phyloP scores from a whole-genome alignment of 2,329 filamentous ascomycete genomes.

The Trichoderma arundinaceum region DNA sequence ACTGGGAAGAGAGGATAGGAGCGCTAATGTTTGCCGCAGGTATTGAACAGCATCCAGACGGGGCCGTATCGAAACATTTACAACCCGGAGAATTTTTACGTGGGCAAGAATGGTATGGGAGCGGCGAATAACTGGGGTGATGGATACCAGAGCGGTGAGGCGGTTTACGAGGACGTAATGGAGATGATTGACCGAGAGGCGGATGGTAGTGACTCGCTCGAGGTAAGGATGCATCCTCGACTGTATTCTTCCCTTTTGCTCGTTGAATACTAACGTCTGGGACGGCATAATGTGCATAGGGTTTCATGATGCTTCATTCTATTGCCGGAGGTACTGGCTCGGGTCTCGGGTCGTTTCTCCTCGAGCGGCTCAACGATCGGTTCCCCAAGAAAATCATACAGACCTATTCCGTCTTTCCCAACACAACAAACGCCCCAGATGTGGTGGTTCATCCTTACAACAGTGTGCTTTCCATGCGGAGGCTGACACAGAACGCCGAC shows the following conservation, averaged over 20 bases:
- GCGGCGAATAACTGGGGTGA: slow-evolving; percentile 99
- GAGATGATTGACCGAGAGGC: slow-evolving; percentile 99
- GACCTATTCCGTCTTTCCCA: slow-evolving; percentile 97
- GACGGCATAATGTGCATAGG: slow-evolving; percentile 54
- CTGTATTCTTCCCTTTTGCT: background rate
- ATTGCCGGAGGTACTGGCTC: slow-evolving; percentile 97
- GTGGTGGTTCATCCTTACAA: slow-evolving; percentile 99
- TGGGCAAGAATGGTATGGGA: slow-evolving; percentile 90
- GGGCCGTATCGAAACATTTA: slow-evolving; percentile 98
- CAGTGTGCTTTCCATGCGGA: slow-evolving; percentile 87
- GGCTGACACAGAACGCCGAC: slow-evolving; percentile 94
- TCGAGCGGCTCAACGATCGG: slow-evolving; percentile 93
- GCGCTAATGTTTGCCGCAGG: slow-evolving; percentile 47
- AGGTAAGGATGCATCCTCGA: slow-evolving; percentile 57
- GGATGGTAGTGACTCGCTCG: slow-evolving; percentile 94
- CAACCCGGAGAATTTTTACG: slow-evolving; percentile 98
- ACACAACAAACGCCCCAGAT: slow-evolving; percentile 83
- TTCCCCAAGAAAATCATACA: slow-evolving; percentile 99
- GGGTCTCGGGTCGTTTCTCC: slow-evolving; percentile 90
- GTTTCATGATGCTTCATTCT: slow-evolving; percentile 98
- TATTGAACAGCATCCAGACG: slow-evolving; percentile 90
- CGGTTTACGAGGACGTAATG: slow-evolving; percentile 94
- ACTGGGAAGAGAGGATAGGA: background rate
- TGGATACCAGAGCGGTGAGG: slow-evolving; percentile 90
- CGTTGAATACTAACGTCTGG: background rate